Conservation (phyloP, 352 stramenopile genomes). For the Aphanomyces euteiches region DNA sequence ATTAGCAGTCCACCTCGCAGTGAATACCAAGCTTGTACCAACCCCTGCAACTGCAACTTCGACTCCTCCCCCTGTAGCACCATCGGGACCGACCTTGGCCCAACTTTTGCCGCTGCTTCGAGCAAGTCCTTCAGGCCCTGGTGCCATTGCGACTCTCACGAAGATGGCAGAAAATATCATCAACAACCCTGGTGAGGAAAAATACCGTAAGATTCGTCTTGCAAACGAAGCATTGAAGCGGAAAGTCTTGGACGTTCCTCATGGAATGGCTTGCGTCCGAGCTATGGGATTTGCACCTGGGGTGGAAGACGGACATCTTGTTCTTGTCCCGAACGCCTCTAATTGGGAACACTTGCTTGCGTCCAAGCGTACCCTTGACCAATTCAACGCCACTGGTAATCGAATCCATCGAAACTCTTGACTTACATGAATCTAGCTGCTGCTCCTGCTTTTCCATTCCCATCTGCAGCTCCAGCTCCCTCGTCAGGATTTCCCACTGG, state of each 20-base stretch:
- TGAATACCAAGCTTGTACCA: slow-evolving; percentile 38
- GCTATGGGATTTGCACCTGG: slow-evolving; percentile 68
- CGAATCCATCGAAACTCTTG: no score
- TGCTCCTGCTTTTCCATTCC: not conserved
- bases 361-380: slow-evolving; percentile 65
- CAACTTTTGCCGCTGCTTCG: slow-evolving; percentile 60
- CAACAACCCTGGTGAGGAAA: slow-evolving; percentile 62
- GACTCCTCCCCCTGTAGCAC: slow-evolving; percentile 23
- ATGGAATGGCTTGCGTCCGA: slow-evolving; percentile 55
- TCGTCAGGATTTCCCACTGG: not conserved
- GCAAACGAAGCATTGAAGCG: slow-evolving; percentile 62
- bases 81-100: slow-evolving; percentile 31
- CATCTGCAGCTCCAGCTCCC: slow-evolving; percentile 1
- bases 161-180: slow-evolving; percentile 84
- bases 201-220: slow-evolving; percentile 71
- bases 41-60: slow-evolving; percentile 29
- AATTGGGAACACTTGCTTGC: slow-evolving; percentile 70
- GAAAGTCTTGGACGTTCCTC: slow-evolving; percentile 56
- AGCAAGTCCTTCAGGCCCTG: slow-evolving; percentile 43
- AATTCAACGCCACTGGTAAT: slow-evolving; percentile 27
- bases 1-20: slow-evolving; percentile 70
- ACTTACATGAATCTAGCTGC: no score
- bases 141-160: slow-evolving; percentile 60
- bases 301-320: slow-evolving; percentile 58
- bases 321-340: slow-evolving; percentile 64